phyloP scores from a whole-genome alignment of 2,329 filamentous ascomycete species.

The Gnomoniopsis smithogilvyi region DNA sequence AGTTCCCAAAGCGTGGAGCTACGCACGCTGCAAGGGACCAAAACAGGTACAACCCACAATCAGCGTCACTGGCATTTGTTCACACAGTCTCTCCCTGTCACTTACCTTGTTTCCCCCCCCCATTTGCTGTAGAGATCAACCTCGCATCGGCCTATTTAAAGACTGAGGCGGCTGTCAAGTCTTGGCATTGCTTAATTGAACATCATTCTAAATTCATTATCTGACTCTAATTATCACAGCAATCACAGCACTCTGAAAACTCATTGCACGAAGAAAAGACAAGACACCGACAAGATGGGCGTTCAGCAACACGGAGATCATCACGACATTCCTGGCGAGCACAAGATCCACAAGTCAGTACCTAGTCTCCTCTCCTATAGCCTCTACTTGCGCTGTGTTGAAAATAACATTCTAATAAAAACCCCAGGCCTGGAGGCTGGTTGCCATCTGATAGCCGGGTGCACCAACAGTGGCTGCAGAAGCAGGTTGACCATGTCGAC shows the following conservation, averaged over 20 bases:
- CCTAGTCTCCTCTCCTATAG: not conserved
- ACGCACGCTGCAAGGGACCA: no score
- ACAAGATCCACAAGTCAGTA: constrained; percentile 42
- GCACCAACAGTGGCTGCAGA: constrained; percentile 61
- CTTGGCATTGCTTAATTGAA: not conserved
- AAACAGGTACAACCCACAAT: no score
- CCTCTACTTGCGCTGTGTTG: not conserved
- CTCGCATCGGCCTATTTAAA: not conserved
- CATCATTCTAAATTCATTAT: not conserved
- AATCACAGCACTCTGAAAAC: not conserved
- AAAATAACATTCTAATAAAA: not conserved
- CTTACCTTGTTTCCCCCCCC: not conserved
- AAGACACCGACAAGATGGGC: constrained; percentile 35
- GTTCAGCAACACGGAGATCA: constrained; percentile 48
- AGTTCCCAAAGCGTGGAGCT: no score
- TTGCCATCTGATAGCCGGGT: constrained; percentile 60
- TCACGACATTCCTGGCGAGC: constrained; percentile 47
- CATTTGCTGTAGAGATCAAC: not conserved
- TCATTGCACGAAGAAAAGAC: not conserved
- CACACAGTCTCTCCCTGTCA: not conserved
- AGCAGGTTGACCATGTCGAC: constrained; percentile 53
- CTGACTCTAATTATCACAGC: not conserved
- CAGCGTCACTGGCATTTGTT: no score
- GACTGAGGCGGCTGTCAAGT: not conserved
- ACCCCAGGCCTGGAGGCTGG: constrained; percentile 52